Base-by-base conservation (phyloP, 164 flowering plant genomes). In the Vitis rupestris region DNA sequence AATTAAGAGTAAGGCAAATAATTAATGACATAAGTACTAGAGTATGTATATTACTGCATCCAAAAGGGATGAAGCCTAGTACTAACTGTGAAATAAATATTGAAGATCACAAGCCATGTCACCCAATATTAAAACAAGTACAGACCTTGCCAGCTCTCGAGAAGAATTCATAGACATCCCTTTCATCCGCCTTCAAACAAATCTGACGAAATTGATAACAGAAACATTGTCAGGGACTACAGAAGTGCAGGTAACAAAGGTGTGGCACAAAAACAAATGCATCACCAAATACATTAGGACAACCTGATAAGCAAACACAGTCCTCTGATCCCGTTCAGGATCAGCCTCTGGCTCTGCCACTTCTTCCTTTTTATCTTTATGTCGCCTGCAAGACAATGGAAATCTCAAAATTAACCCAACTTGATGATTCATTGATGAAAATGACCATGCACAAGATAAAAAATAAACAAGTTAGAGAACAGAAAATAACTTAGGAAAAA, bases 281-380 rank as follows among this genome's bases (percentile, higher is more conserved):
- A 50, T 11, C 47, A 44, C 17, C 30, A 11, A 37, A 67, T 10
- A 16, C 5, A 56, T 64, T 2, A 11, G 13, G 16, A 11, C 15
- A 27, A 90, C 98, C 95, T 92, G 98, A 81, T 90, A 94, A 52
- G 98, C 97, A 87, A 94, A 94, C 37, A 94, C 98, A 52, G 98
- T 94, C 73, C 97, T 79, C 80, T 94, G 98, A 84, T 94, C 98
- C 29, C 98, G 81, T 79, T 94, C 98, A 67, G 98, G 98, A 80
- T 94, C 98, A 69, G 79, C 95, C 79, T 88, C 97, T 27, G 93
- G 95, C 82, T 92, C 92, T 17, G 76, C 73, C 29, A 5, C 78
- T 50, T 90, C 93, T 68, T 91, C 97, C 81, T 85, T 94, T 67
- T 92, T 92, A n/a, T 89, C 98, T 81, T 88, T 94, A 59, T 79